phyloP scores from a whole-genome alignment of 2,329 filamentous ascomycete genomes.

The Talaromyces atroroseus region DNA sequence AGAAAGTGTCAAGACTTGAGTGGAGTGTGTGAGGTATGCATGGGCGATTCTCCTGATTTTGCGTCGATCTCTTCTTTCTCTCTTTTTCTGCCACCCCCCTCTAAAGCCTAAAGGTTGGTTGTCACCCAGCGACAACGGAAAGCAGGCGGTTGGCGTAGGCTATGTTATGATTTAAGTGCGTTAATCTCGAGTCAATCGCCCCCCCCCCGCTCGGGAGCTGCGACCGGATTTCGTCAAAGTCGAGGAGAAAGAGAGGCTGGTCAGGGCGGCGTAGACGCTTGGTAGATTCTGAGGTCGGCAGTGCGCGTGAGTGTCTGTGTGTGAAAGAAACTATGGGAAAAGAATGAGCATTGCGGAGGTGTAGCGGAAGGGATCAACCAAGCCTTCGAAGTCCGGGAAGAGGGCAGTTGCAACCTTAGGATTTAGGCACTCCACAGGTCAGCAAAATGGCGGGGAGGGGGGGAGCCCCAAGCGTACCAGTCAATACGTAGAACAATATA shows the following conservation, averaged over 20 bases:
- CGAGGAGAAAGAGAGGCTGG: not conserved
- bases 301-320: not conserved
- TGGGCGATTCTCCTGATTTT: conserved; percentile 4
- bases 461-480: conserved; percentile 4
- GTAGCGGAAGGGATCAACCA: not conserved
- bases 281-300: not conserved
- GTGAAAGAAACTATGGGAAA: not conserved
- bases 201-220: conserved; percentile 11
- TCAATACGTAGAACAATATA: not conserved
- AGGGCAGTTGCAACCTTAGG: conserved; percentile 6
- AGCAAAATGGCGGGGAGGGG: not conserved
- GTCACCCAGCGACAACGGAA: not conserved
- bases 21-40: conserved; percentile 13
- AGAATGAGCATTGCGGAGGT: not conserved
- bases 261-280: not conserved
- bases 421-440: conserved; percentile 3
- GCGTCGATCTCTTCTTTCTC: conserved; percentile 3
- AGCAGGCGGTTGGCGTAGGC: not conserved
- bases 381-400: too few species aligned
- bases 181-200: conserved; percentile 5
- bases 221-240: conserved; percentile 1
- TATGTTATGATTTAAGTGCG: not conserved
- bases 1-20: conserved; percentile 15
- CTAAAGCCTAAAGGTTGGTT: not conserved
- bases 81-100: not conserved